Percentiles rank a stretch among this genome's conserved stretches.
Conservation (phyloP, 768 basidiomycete genomes). For the Royoungia palumana region DNA sequence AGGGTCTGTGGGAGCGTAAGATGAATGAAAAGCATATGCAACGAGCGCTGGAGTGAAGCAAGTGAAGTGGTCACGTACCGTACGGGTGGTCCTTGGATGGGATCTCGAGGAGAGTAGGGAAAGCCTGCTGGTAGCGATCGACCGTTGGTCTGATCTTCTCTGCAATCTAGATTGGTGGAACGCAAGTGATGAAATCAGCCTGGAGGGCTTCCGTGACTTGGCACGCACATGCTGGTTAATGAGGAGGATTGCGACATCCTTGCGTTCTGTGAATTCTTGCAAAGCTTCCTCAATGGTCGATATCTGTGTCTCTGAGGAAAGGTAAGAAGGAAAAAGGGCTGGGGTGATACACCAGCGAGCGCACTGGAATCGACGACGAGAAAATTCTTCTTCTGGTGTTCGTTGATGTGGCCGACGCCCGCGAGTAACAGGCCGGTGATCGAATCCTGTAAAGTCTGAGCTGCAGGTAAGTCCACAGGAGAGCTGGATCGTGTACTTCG, state of each 20-base stretch:
- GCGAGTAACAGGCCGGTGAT: conserved; percentile 95
- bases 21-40: conserved; percentile 12
- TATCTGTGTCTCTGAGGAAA: conserved; percentile 75
- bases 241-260: conserved; percentile 92
- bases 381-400: conserved; percentile 96
- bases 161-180: conserved; percentile 62
- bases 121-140: conserved; percentile 92
- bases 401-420: conserved; percentile 88
- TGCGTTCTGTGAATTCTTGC: conserved; percentile 90
- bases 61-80: conserved; percentile 49
- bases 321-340: conserved; percentile 9
- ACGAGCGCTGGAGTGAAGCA: not conserved
- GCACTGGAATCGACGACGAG: conserved; percentile 90
- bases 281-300: conserved; percentile 89
- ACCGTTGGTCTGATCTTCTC: conserved; percentile 96
- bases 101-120: conserved; percentile 95
- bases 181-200: conserved; percentile 9
- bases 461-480: not conserved
- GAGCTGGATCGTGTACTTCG: conserved; percentile 55
- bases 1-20: conserved; percentile 60
- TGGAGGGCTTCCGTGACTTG: not conserved
- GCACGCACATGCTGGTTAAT: conserved; percentile 94
- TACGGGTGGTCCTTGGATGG: conserved; percentile 99
- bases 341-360: conserved; percentile 27
- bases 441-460: conserved; percentile 66